Percentiles rank a stretch among this genome's conserved stretches.
These are phyloP conservation scores for Blastocrithidia nonstop DNA, from an alignment of 208 protist genomes.

Conservation along the genomic window DNA sequence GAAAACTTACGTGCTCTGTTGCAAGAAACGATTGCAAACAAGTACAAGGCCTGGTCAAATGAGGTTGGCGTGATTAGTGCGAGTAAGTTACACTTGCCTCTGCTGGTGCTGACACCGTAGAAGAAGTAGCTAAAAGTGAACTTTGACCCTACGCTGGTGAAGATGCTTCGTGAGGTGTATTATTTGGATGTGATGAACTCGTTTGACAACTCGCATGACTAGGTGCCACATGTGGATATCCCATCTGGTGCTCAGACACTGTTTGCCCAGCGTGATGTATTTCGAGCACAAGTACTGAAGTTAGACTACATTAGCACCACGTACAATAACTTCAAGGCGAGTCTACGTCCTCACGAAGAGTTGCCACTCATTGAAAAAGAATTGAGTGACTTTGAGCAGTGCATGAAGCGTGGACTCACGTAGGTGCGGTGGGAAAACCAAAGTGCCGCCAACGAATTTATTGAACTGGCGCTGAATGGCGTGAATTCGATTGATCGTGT, in stretches of 20 bases:
- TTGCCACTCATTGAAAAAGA: constrained; percentile 81
- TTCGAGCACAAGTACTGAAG: constrained; percentile 83
- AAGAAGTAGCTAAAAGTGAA: constrained; percentile 80
- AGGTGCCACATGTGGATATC: constrained; percentile 58
- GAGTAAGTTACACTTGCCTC: constrained; percentile 90
- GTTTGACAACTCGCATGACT: constrained; percentile 23
- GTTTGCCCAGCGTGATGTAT: constrained; percentile 83
- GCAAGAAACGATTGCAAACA: constrained; percentile 52
- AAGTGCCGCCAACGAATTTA: constrained; percentile 79
- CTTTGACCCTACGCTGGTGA: constrained; percentile 92
- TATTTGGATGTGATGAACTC: constrained; percentile 91
- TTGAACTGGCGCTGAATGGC: constrained; percentile 65
- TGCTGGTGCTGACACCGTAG: constrained; percentile 56
- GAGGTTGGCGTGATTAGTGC: constrained; percentile 77
- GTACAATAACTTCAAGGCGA: constrained; percentile 88
- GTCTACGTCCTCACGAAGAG: constrained; percentile 85
- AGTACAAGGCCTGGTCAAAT: constrained; percentile 81
- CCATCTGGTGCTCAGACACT: constrained; percentile 73
- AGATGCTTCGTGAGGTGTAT: constrained; percentile 92
- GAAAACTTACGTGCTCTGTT: constrained; percentile 53
- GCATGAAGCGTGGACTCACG: constrained; percentile 43
- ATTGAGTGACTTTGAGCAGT: constrained; percentile 76
- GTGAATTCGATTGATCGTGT: constrained; percentile 74
- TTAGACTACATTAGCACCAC: constrained; percentile 87
- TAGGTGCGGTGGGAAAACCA: constrained; percentile 86